These are phyloP conservation scores for Smallanthus sonchifolius DNA, from an alignment of 129 eudicot genomes.

Conservation along the genomic window DNA sequence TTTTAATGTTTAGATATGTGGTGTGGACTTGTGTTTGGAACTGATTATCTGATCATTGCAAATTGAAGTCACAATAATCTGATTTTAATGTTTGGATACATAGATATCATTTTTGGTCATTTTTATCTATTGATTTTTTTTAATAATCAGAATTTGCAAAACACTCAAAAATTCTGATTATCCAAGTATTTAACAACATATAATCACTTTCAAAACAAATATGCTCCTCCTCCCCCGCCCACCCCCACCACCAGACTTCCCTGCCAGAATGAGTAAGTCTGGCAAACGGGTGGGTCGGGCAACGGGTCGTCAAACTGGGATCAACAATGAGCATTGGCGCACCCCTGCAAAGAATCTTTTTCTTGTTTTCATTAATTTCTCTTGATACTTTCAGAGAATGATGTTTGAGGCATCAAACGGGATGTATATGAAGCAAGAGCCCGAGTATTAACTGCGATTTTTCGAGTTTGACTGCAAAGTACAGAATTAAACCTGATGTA, in stretches of 20 bases:
- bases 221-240: no score
- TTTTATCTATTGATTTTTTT: neutral
- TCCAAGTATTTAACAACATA: neutral
- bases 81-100: neutral
- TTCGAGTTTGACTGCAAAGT: slow-evolving; percentile 26
- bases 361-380: neutral
- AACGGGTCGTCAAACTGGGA: neutral
- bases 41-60: neutral
- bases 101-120: neutral
- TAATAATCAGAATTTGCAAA: neutral
- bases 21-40: neutral
- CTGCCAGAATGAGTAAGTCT: neutral
- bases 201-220: neutral
- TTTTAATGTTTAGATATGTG: neutral
- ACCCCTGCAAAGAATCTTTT: neutral
- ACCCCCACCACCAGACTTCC: no score
- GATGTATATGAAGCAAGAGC: slow-evolving; percentile 36
- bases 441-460: slow-evolving; percentile 19
- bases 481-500: slow-evolving; percentile 26
- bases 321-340: neutral
- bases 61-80: neutral
- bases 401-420: slow-evolving; percentile 27
- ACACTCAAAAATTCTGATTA: neutral
- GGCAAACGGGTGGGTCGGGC: neutral
- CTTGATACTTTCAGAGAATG: slow-evolving; percentile 25